Percentiles rank a stretch among this genome's conserved stretches.
phyloP scores from a whole-genome alignment of 768 basidiomycete genomes.

The Hirschioporus abietinus region DNA sequence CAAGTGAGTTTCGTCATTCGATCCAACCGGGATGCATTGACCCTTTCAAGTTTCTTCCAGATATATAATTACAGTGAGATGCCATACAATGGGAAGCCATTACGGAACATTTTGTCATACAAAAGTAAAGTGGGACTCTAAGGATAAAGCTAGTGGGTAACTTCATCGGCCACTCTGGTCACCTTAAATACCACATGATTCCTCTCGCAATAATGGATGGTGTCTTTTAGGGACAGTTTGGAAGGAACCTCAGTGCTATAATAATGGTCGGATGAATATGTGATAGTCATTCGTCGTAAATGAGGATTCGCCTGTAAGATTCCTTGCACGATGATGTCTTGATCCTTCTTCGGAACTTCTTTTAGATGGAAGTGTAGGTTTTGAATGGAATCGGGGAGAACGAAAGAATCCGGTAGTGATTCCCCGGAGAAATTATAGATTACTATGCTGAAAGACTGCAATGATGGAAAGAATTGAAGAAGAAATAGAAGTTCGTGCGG shows the following conservation, averaged over 20 bases:
- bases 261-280: background rate
- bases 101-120: too few relatives aligned
- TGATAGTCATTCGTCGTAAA: background rate
- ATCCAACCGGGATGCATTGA: too few relatives aligned
- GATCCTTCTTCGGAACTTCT: background rate
- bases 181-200: background rate
- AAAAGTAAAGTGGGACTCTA: background rate
- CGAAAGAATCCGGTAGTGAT: background rate
- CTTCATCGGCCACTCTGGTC: background rate
- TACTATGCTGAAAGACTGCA: background rate
- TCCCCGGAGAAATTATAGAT: background rate
- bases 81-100: too few relatives aligned
- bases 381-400: background rate
- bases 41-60: too few relatives aligned
- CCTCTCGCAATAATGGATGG: background rate
- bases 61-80: too few relatives aligned
- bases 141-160: background rate
- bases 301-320: background rate
- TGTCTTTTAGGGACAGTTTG: background rate
- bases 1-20: too few relatives aligned
- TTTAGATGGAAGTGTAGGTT: background rate
- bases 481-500: background rate
- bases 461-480: background rate
- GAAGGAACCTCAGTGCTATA: background rate
- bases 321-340: background rate